Evolutionary conservation across 805 yeast species (phyloP).

Genomic region (Spathaspora girioi): DNA sequence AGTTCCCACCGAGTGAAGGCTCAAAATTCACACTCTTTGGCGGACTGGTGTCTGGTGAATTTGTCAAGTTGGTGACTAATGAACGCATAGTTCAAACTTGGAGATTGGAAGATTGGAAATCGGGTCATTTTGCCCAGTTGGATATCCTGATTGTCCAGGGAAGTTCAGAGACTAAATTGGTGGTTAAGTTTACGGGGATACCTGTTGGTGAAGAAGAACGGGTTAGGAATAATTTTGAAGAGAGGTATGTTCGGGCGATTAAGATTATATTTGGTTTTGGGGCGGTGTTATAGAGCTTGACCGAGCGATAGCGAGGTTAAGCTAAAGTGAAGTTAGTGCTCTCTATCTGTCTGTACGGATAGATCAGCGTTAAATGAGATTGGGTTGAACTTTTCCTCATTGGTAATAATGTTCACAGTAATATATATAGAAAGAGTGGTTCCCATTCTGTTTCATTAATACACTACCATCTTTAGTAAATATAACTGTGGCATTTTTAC

Average conservation of each 20-base stretch:
- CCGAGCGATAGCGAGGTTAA: too few species aligned
- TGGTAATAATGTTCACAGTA: too few species aligned
- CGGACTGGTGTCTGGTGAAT: conserved; percentile 77
- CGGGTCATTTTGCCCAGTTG: conserved; percentile 74
- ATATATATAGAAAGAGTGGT: too few species aligned
- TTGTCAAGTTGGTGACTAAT: conserved; percentile 55
- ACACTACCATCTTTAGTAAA: too few species aligned
- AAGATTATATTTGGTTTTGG: conserved; percentile 94
- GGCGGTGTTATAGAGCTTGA: conserved; percentile 56
- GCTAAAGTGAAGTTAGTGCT: too few species aligned
- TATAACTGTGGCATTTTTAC: too few species aligned
- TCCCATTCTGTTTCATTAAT: too few species aligned
- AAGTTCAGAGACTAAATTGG: conserved; percentile 77
- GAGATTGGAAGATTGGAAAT: conserved; percentile 88
- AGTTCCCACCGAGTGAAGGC: conserved; percentile 49
- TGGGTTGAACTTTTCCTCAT: too few species aligned
- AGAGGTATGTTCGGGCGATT: conserved; percentile 84
- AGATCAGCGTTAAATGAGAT: too few species aligned
- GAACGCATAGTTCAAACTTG: conserved; percentile 68
- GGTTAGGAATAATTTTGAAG: conserved; percentile 80
- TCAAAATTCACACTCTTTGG: conserved; percentile 73
- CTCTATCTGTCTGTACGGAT: neutral
- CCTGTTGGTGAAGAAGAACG: conserved; percentile 95
- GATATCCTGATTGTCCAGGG: conserved; percentile 70
- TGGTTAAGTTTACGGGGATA: conserved; percentile 78